Base-by-base conservation (phyloP, 306 rosid species). In the Luffa acutangula region DNA sequence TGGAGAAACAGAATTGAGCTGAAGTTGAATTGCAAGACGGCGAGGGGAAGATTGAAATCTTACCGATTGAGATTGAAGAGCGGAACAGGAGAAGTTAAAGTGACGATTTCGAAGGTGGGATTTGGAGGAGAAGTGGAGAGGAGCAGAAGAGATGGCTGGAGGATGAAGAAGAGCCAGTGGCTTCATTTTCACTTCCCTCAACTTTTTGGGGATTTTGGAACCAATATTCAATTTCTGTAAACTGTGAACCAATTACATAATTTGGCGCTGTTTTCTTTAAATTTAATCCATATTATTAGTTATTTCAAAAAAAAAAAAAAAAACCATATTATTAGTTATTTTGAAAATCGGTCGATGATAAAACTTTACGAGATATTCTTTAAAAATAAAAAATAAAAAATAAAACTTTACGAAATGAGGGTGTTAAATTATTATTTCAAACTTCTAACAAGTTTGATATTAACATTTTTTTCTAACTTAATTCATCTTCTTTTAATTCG, bases 51-150 rank as follows among this genome's bases (percentile, higher is more conserved):
- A 8, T 25, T 17, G 78, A 79, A 33, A 63, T 33, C 87, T 20
- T 78, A 90, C 96, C 84, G 85, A 52, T 86, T 71, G 80, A 37
- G 89, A 81, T 9, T 84, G 85, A n/a, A 87, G 52, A 72, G 90
- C 84, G 11, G 88, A 83, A 57, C 85, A 89, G 51, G 75, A 81
- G 70, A 83, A 60, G 60, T 71, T 78, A 54, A 85, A 80, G 6
- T 81, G 73, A 51, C 11, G 84, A 39, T 66, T 80, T 37, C 67
- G 87, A 37, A 45, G 81, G 82, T 70, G 78, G 64, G 67, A 59
- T 78, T 81, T 86, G 39, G 82, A 78, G 11, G 60, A 59, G 37
- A 14, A 52, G 2, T 76, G 77, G 2, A 36, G 36, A 42, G 75
- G 42, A 33, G 59, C 13, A 4, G 79, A 54, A 76, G 79, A 77